Evolutionary conservation across 2,329 filamentous ascomycete genomes (phyloP), one percentile per base, ranked within the genome.

Genomic region (Paracorniculantispora psalliotae): DNA sequence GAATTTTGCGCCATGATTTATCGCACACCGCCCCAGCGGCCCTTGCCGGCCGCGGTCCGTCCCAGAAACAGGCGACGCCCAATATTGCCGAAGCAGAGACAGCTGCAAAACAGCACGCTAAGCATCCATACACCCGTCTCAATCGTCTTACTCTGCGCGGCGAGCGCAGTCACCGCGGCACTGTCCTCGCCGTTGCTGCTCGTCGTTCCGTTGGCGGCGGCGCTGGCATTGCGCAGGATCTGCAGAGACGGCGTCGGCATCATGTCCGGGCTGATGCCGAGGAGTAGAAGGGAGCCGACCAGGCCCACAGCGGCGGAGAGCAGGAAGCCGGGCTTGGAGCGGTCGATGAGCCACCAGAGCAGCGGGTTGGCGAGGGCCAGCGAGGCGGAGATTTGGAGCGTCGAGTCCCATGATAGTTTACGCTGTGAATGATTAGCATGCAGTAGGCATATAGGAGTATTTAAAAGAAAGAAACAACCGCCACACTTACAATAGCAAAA

Each of bases 1-100:
- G 23, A 8, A 44, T 13, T 41, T 1, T 9, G 2, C 9, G 17
- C 33, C 33, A 25, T 51, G 19, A 6, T 26, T 68, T 56, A 75
- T 64, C 74, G 71, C 50, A 77, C 66, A n/a, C 73, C 75, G 35
- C 72, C 77, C 78, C 77, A 80, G 44, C 81, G 69, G 2, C 77
- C 77, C 60, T 73, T 75, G n/a, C 67, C 71, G 1, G 67, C 71
- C 1, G 73, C 72, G n/a, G 73, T 72, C 59, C 68, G 70, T 23
- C 75, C 80, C 63, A 84, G 74, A n/a, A 87, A 86, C 63, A 97
- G 75, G 62, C 90, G 81, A 63, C 94, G 81, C 13, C 94, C 94
- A 68, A 99, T 91, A 69, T 96, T 97, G 12, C 94, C 94, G 78
- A 99, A 97, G 74, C 92, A 97, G 10, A 97, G 85, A 66, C 91